These are phyloP conservation scores for Canariomyces notabilis DNA, from an alignment of 2,329 filamentous ascomycete species.

Conservation along the genomic window DNA sequence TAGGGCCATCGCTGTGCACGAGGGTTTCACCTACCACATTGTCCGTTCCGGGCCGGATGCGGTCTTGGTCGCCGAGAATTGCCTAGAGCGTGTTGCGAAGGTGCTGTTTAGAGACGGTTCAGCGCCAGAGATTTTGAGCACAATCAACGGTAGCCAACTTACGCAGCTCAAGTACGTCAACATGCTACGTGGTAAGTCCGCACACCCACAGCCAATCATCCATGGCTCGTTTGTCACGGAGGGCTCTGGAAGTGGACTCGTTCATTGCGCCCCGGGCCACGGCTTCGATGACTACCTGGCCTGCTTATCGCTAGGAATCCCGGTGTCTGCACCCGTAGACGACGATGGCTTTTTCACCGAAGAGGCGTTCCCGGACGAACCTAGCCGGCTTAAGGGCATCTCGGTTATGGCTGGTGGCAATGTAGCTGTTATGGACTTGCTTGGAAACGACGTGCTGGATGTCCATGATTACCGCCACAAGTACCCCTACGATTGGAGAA, in stretches of 20 bases:
- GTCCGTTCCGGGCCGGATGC: constrained; percentile 53
- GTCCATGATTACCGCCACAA: constrained; percentile 77
- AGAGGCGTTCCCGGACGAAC: constrained; percentile 69
- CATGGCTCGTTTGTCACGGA: constrained; percentile 85
- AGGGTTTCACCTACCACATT: constrained; percentile 68
- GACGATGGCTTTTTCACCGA: constrained; percentile 75
- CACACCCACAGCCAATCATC: constrained; percentile 63
- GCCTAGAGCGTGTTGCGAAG: constrained; percentile 55
- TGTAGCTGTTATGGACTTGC: constrained; percentile 62
- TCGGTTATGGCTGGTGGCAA: constrained; percentile 68
- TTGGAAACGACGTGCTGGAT: constrained; percentile 61
- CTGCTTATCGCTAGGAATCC: constrained; percentile 65
- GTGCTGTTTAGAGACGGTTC: constrained; percentile 44
- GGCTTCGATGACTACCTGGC: constrained; percentile 94
- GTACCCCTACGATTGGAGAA: constrained; percentile 97
- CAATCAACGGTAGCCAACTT: constrained; percentile 61
- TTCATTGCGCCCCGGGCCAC: constrained; percentile 90
- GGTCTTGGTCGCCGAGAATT: constrained; percentile 66
- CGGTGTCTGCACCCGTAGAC: constrained; percentile 76
- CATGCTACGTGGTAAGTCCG: constrained; percentile 56
- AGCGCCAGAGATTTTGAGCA: constrained; percentile 43
- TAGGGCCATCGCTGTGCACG: constrained; percentile 76
- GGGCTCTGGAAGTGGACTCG: constrained; percentile 88
- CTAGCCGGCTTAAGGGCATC: constrained; percentile 61
- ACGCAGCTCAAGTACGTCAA: constrained; percentile 64